Base-by-base conservation (phyloP, 2,329 filamentous ascomycete species). In the Colletotrichum cuscutae region DNA sequence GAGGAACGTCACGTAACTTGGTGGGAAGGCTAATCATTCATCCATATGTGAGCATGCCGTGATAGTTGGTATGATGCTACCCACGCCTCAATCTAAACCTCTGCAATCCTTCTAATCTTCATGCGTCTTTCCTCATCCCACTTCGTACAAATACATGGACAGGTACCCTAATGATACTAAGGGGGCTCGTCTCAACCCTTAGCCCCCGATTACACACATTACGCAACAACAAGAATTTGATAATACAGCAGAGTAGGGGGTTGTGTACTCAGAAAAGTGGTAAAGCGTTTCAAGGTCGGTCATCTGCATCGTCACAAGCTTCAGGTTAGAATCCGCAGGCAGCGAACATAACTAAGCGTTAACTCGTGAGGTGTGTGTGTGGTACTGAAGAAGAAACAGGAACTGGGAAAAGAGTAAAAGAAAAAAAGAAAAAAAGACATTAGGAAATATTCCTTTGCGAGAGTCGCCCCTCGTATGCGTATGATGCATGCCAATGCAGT, bases 401-500 rank as follows among this genome's bases (percentile, higher is more conserved):
- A n/a, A 32, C 65, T 32, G 30, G 42, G 9, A 28, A 30, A 22
- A 24, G 3, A 60, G 26, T 4, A 9, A 5, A 22, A n/a, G 5
- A 26, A 6, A 24, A 46, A 22, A 57, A 26, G 11, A 24, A 46
- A 22, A 57, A 57, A 35, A 63, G 24, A 64, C 65, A 69, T 46
- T 63, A 72, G 19, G 69, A 59, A 60, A 68, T 42, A 63, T 28
- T 49, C 60, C 53, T 64, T 58, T 54, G 19, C 66, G 52, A 63
- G 61, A 61, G 60, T 69, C 37, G 67, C 67, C 60, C 67, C 37
- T 53, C 66, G 8, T 49, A 64, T 68, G 65, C 30, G 53, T 37
- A 30, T 58, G 26, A 56, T 46, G 66, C 58, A 64, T 64, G 66
- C 65, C 65, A 69, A 69, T 70, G 65, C 70, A 70, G 54, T 49